Conservation (phyloP, 768 basidiomycete species). For the Rhodotorula kratochvilovae region DNA sequence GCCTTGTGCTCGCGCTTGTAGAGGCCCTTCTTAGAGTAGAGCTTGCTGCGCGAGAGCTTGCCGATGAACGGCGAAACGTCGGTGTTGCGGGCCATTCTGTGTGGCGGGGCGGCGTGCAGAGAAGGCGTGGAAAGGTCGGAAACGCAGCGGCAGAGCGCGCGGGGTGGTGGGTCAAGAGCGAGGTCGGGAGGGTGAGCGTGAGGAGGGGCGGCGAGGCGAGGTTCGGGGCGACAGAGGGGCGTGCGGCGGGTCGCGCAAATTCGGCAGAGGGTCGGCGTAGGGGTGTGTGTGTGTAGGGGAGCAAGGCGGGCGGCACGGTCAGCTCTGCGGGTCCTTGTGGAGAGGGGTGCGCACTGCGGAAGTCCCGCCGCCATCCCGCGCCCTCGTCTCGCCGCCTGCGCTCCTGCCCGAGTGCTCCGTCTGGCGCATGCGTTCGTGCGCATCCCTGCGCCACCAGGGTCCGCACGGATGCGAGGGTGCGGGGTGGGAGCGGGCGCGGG, state of each 20-base stretch:
- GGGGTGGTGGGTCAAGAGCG: too few species aligned
- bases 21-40: conserved; percentile 72
- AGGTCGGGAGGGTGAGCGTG: too few species aligned
- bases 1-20: conserved; percentile 69
- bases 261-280: not conserved
- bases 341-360: not conserved
- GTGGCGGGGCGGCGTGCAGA: too few species aligned
- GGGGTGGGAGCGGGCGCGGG: not conserved
- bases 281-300: not conserved
- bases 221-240: too few species aligned
- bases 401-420: too few species aligned
- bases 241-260: not conserved
- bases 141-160: not conserved
- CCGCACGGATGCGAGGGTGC: not conserved
- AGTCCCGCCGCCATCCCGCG: too few species aligned
- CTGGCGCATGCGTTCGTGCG: too few species aligned
- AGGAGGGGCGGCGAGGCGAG: too few species aligned
- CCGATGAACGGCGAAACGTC: conserved; percentile 76
- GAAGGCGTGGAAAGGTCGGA: not conserved
- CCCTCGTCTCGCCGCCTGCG: too few species aligned
- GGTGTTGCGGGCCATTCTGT: conserved; percentile 52
- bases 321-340: not conserved
- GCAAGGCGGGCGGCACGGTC: not conserved
- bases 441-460: too few species aligned
- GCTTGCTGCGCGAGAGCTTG: conserved; percentile 75